Evolutionary conservation across 495 filamentous ascomycete genomes (phyloP), one percentile per base, ranked within the genome.

Genomic region (Evansstolkia leycettana): DNA sequence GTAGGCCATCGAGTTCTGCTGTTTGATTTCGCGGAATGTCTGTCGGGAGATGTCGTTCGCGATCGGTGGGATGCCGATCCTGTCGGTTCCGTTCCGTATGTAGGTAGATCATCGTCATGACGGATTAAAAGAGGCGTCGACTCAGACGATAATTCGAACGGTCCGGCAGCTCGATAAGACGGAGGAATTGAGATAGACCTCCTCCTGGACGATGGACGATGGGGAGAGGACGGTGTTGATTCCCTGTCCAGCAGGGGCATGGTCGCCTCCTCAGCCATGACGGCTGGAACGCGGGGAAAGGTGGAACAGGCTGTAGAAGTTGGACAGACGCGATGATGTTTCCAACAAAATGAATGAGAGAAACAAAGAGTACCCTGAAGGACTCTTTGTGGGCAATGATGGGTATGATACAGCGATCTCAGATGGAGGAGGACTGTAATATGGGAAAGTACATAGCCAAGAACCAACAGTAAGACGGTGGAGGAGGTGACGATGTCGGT

Each of bases 1-100:
- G 63, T 67, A 8, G 74, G 66, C 75, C 72, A 79, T 57, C 63
- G 61, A 38, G 62, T 40, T 27, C 42, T 46, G 23, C 46, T 47
- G 17, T 51, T 57, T n/a, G 40, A 48, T 28, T 56, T 55, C 16
- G 44, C 47, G 7, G 40, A 25, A 16, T 15, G 15, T 31, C 29
- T 31, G 13, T 56, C 42, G 1, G 31, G 17, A 2, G 42, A 50
- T 5, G 10, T 13, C 7, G 29, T 29, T 16, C 28, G 32, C 5
- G 49, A 48, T 11, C 33, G 27, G 1, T 48, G 49, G 2, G 55
- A 35, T 28, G 33, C 37, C 32, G 43, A 30, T n/a, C 47, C 50
- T 9, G 54, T 56, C n/a, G 43, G 30, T n/a, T 48, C 50, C 8
- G 54, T 56, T 13, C 62, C 62, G 36, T 67, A 64, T 4, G 33